Percentiles rank a stretch among this genome's conserved stretches.
phyloP scores from a whole-genome alignment of 1,284 basidiomycete genomes.

The Jaminaea rosea region DNA sequence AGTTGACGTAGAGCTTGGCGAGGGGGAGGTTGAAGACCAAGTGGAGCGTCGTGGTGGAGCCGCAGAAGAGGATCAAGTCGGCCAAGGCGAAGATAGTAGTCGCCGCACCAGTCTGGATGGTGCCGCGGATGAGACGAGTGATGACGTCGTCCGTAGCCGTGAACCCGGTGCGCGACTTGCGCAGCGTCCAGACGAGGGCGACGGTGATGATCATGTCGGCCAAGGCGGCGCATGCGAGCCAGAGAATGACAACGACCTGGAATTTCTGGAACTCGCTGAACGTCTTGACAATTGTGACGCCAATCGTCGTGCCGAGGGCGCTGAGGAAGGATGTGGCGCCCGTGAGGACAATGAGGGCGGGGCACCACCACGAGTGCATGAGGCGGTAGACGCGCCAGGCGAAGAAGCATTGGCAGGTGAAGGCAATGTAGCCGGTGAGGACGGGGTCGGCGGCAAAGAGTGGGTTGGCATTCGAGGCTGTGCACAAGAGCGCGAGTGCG shows the following conservation, averaged over 20 bases:
- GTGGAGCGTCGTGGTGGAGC: slow-evolving; percentile 29
- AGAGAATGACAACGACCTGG: slow-evolving; percentile 38
- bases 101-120: slow-evolving; percentile 37
- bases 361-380: slow-evolving; percentile 22
- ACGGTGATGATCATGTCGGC: slow-evolving; percentile 34
- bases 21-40: slow-evolving; percentile 39
- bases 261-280: slow-evolving; percentile 35
- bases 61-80: slow-evolving; percentile 35
- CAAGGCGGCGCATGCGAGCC: slow-evolving; percentile 34
- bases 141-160: slow-evolving; percentile 40
- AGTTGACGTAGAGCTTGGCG: slow-evolving; percentile 43
- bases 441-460: slow-evolving; percentile 32
- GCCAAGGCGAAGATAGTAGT: slow-evolving; percentile 31
- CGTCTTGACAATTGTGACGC: slow-evolving; percentile 26
- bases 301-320: slow-evolving; percentile 33
- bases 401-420: slow-evolving; percentile 37
- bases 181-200: slow-evolving; percentile 30
- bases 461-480: slow-evolving; percentile 15
- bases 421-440: slow-evolving; percentile 33
- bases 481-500: background rate
- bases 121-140: slow-evolving; percentile 34
- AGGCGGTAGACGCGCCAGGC: slow-evolving; percentile 39
- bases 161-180: slow-evolving; percentile 37
- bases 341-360: slow-evolving; percentile 18
- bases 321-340: slow-evolving; percentile 21